These are phyloP conservation scores for Chalciporus piperatus DNA, from an alignment of 768 basidiomycete species.

Conservation along the genomic window DNA sequence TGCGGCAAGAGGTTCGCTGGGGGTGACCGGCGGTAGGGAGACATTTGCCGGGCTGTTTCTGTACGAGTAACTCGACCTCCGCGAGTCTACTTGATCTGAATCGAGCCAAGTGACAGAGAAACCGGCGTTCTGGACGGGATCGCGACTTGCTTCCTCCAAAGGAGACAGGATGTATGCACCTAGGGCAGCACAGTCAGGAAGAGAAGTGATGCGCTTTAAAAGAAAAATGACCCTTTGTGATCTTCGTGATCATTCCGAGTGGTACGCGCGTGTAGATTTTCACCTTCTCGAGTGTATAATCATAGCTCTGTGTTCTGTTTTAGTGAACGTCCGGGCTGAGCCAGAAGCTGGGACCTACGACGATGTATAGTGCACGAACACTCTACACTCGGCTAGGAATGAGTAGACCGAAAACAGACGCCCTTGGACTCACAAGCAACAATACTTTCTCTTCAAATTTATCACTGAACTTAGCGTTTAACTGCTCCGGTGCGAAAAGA, in stretches of 20 bases:
- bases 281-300: constrained; percentile 91
- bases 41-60: constrained; percentile 55
- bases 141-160: constrained; percentile 87
- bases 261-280: constrained; percentile 88
- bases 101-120: constrained; percentile 81
- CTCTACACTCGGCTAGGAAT: constrained; percentile 25
- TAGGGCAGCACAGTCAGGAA: constrained; percentile 26
- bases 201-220: not conserved
- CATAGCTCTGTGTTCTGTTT: constrained; percentile 65
- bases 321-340: not conserved
- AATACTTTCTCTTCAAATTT: constrained; percentile 95
- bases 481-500: constrained; percentile 75
- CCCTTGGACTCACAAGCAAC: constrained; percentile 61
- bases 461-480: constrained; percentile 68
- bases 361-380: constrained; percentile 64
- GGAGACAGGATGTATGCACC: constrained; percentile 96
- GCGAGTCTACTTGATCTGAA: constrained; percentile 61
- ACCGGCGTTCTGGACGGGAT: constrained; percentile 85
- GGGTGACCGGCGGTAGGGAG: not conserved
- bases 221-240: constrained; percentile 65
- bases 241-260: constrained; percentile 69
- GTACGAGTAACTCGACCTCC: constrained; percentile 83
- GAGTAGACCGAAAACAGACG: not conserved
- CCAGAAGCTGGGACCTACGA: constrained; percentile 48
- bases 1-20: not conserved